These are phyloP conservation scores for Leishmania amazonensis DNA, from an alignment of 208 protist species.

Conservation along the genomic window DNA sequence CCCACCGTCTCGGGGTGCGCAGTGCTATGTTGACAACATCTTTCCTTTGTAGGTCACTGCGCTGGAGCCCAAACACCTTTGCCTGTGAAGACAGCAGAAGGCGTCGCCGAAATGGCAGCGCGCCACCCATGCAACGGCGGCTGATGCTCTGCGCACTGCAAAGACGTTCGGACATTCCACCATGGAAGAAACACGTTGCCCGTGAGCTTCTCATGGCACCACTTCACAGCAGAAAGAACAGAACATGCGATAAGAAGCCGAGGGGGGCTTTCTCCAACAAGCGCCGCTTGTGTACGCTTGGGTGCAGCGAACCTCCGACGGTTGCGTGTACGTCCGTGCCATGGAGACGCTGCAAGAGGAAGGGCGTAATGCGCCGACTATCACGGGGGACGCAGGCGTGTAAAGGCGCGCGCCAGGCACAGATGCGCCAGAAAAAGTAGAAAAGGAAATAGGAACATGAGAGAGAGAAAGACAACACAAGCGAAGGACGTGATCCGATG, in stretches of 20 bases:
- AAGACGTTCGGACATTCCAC: no score
- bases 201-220: neutral
- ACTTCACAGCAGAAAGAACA: neutral
- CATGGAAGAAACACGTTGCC: neutral
- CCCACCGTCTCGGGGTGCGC: neutral
- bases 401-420: neutral
- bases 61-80: neutral
- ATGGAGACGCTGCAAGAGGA: neutral
- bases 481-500: neutral
- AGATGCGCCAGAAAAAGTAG: neutral
- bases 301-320: neutral
- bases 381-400: neutral
- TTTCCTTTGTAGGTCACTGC: neutral
- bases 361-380: neutral
- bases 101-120: neutral
- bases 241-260: neutral
- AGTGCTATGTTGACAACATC: neutral
- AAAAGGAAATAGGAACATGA: neutral
- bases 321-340: neutral
- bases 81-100: neutral
- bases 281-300: neutral
- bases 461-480: neutral
- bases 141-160: neutral
- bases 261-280: neutral
- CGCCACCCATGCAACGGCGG: neutral